Base-by-base conservation (phyloP, 306 rosid genomes). In the Cicer bijugum region DNA sequence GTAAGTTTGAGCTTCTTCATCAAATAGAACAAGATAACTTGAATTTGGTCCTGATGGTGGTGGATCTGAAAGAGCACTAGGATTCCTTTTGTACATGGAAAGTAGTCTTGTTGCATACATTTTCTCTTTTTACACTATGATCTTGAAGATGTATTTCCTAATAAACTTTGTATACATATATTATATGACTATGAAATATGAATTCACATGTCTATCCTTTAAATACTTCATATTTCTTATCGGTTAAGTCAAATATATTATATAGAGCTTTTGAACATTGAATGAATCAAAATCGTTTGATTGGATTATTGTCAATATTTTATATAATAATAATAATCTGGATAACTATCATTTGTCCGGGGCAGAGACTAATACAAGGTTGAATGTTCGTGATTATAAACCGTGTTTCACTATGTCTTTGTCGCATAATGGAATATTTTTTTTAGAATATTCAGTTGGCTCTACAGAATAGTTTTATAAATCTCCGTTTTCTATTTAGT, bases 41-140 rank as follows among this genome's bases (percentile, higher is more conserved):
- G 84, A 74, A 33, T 81, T 84, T 20, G 85, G 88, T 1, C 82
- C 85, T 47, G 43, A 76, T 23, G 85, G 74, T 12, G 78, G 79
- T 1, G 45, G 43, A 4, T 15, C 46, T 6, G 74, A 81, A 4
- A 79, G 45, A 6, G 71, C 82, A 55, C n/a, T 50, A 1, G 76
- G 80, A 0, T 60, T 20, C 44, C 19, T 79, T 45, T 33, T 60
- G 75, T 67, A 82, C 47, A 45, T 0, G 0, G 85, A 85, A 12
- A 62, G 50, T 15, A 60, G 72, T 15, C 86, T 85, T 14, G 88
- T 78, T 8, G 69, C 82, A 67, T 85, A 85, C 86, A 77, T 77
- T 15, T 12, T 57, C 11, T 8, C n/a, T 46, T 4, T 12, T 12
- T 46, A 12, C 5, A 46, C 6, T 52, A 52, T 52, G 59, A 16